Conservation (phyloP, 164 flowering plant species). For the Chimonanthus praecox region DNA sequence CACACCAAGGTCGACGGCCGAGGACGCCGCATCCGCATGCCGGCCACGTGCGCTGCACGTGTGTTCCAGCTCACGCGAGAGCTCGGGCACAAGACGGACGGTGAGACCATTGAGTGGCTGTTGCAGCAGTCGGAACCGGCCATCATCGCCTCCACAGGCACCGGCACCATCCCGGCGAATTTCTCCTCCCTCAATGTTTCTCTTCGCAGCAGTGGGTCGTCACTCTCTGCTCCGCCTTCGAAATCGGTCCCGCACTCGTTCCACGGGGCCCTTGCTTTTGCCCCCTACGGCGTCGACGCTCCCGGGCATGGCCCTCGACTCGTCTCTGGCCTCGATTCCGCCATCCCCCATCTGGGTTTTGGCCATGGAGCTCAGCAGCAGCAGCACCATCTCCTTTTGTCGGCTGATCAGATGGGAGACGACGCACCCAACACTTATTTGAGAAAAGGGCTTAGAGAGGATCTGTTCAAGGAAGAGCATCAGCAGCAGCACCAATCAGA, state of each 20-base stretch:
- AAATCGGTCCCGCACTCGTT: slow-evolving; percentile 58
- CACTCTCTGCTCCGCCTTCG: slow-evolving; percentile 53
- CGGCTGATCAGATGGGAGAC: slow-evolving; percentile 33
- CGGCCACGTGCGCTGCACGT: slow-evolving; percentile 78
- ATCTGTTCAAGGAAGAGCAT: slow-evolving; percentile 59
- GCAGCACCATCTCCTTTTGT: slow-evolving; percentile 18
- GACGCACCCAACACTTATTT: slow-evolving; percentile 34
- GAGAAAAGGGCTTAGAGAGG: slow-evolving; percentile 65
- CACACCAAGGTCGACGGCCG: slow-evolving; percentile 83
- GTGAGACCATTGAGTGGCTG: slow-evolving; percentile 84
- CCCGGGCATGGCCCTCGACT: slow-evolving; percentile 14
- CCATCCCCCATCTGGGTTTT: slow-evolving; percentile 40
- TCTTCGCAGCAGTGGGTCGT: slow-evolving; percentile 49
- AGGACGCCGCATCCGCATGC: slow-evolving; percentile 79
- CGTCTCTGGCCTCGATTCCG: not conserved
- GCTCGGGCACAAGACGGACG: slow-evolving; percentile 76
- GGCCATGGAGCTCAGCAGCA: slow-evolving; percentile 24
- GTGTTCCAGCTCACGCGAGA: slow-evolving; percentile 75
- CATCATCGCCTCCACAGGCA: slow-evolving; percentile 75
- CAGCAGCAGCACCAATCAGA: slow-evolving; percentile 6
- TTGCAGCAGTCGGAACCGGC: slow-evolving; percentile 85
- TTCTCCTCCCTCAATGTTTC: slow-evolving; percentile 69
- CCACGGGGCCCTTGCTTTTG: slow-evolving; percentile 39
- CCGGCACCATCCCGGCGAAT: slow-evolving; percentile 83
- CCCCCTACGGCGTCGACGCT: slow-evolving; percentile 8